These are phyloP conservation scores for Pythium sp. DNA, from an alignment of 352 stramenopile genomes.

Conservation along the genomic window DNA sequence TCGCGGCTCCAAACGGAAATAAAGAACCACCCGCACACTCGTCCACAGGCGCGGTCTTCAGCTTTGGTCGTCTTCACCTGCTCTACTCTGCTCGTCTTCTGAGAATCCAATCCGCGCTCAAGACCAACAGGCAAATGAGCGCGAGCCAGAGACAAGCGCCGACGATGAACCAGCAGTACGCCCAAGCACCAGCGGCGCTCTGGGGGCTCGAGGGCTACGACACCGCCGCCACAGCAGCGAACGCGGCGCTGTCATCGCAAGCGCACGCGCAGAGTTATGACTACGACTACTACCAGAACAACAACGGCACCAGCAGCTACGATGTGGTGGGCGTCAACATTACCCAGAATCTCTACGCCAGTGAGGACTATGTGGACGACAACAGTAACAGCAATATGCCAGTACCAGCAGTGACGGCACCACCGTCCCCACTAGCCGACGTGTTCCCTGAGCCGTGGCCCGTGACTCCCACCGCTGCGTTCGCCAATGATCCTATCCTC, in stretches of 20 bases:
- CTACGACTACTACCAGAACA: background rate
- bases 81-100: background rate
- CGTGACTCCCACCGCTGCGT: background rate
- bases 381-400: background rate
- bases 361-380: background rate
- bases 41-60: background rate
- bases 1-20: background rate
- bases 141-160: background rate
- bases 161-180: background rate
- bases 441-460: background rate
- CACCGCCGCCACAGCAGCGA: background rate
- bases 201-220: background rate
- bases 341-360: background rate
- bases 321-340: background rate
- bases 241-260: background rate
- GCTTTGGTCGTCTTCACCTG: background rate
- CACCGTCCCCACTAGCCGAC: background rate
- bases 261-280: background rate
- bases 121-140: background rate
- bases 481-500: background rate
- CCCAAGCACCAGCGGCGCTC: background rate
- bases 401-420: background rate
- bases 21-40: background rate
- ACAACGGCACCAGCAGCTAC: background rate
- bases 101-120: background rate